phyloP scores from a whole-genome alignment of 2,329 filamentous ascomycete species.

The Stagonosporopsis vannaccii region DNA sequence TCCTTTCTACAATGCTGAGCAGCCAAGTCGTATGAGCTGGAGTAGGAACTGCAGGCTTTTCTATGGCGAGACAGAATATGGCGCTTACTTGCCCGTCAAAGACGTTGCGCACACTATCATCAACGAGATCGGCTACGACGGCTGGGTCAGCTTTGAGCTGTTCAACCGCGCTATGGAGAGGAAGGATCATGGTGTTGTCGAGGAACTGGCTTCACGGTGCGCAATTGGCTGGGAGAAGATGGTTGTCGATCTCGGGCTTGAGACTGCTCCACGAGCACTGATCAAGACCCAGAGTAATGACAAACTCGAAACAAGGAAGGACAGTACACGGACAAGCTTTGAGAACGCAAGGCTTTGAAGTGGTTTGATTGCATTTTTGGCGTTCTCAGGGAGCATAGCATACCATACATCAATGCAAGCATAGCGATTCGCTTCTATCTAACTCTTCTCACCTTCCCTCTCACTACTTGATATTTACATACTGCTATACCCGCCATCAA shows the following conservation, averaged over 20 bases:
- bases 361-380: neutral
- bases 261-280: constrained; percentile 10
- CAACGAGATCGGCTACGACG: constrained; percentile 69
- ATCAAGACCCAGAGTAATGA: constrained; percentile 1
- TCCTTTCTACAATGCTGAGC: constrained; percentile 64
- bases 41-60: constrained; percentile 76
- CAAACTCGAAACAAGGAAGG: constrained; percentile 19
- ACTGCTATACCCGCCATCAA: constrained; percentile 56
- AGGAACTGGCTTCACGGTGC: constrained; percentile 62
- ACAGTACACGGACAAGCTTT: constrained; percentile 21
- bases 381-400: constrained; percentile 7
- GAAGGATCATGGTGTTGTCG: constrained; percentile 60
- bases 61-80: constrained; percentile 67
- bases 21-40: constrained; percentile 77
- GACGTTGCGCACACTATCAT: constrained; percentile 69
- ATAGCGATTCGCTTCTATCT: constrained; percentile 2
- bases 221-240: constrained; percentile 61
- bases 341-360: constrained; percentile 11
- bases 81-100: constrained; percentile 72
- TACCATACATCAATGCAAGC: constrained; percentile 9
- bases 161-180: constrained; percentile 69
- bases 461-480: constrained; percentile 18
- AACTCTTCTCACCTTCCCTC: neutral
- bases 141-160: constrained; percentile 76
- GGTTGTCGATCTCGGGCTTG: constrained; percentile 47